phyloP scores from a whole-genome alignment of 768 basidiomycete species.

The Mycena crocata region DNA sequence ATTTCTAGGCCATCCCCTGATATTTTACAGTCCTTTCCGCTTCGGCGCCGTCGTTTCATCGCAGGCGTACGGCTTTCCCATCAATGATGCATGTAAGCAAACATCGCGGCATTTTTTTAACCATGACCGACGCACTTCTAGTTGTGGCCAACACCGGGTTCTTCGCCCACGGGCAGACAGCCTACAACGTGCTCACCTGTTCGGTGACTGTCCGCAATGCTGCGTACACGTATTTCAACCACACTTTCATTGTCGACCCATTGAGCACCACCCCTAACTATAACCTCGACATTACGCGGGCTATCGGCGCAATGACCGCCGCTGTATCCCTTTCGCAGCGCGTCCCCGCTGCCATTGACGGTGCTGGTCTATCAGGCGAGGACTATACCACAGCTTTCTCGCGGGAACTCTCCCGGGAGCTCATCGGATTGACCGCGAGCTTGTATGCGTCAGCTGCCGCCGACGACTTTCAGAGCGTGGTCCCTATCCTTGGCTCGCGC shows the following conservation, averaged over 20 bases:
- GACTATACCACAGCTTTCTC: slow-evolving; percentile 24
- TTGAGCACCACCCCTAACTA: slow-evolving; percentile 3
- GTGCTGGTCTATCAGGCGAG: slow-evolving; percentile 9
- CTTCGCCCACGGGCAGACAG: slow-evolving; percentile 21
- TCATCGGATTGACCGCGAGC: slow-evolving; percentile 23
- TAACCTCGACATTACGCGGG: slow-evolving; percentile 23
- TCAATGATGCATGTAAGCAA: slow-evolving; percentile 17
- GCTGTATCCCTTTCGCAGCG: slow-evolving; percentile 11
- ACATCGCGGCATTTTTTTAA: neutral
- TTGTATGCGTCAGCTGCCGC: slow-evolving; percentile 11
- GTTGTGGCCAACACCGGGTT: slow-evolving; percentile 29
- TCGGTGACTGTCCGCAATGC: slow-evolving; percentile 26
- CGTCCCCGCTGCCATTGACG: slow-evolving; percentile 27
- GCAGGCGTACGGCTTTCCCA: slow-evolving; percentile 14
- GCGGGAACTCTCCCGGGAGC: slow-evolving; percentile 28
- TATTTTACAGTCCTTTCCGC: slow-evolving; percentile 25
- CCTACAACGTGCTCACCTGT: slow-evolving; percentile 30
- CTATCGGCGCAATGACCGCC: slow-evolving; percentile 21
- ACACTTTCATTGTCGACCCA: slow-evolving; percentile 25
- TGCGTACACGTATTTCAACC: slow-evolving; percentile 30
- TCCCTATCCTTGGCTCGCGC: slow-evolving; percentile 16
- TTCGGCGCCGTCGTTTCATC: slow-evolving; percentile 31
- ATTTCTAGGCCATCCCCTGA: neutral
- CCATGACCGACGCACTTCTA: neutral
- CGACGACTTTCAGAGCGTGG: slow-evolving; percentile 6